Evolutionary conservation across 371 early-diverging fungal genomes (phyloP), one percentile per base, ranked within the genome.

Genomic region (Ordospora colligata): DNA sequence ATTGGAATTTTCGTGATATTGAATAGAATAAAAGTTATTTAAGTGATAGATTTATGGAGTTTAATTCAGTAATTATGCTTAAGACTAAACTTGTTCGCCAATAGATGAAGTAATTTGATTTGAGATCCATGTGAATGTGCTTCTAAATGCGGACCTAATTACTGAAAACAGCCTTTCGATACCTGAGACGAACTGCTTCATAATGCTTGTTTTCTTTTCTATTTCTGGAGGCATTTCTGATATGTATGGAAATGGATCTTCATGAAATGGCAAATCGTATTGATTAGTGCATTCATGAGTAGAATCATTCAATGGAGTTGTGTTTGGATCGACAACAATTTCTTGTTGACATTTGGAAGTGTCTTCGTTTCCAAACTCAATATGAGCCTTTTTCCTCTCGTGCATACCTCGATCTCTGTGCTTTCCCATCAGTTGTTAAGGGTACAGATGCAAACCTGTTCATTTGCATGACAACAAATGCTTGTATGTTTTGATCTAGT

Each of bases 141-240:
- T 58, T 58, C 37, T 27, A 11, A 58, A 8, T 37, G 58, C 27
- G 1, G 58, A 58, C n/a, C 19, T 58, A 25, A 58, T 19, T n/a
- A 58, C 40, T 12, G 58, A 14, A 37, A 58, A 58, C 32, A 58
- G n/a, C 37, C 7, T 58, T 25, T 58, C 58, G 14, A 58, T 37
- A n/a, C 58, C 58, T n/a, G 58, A 58, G 37, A 58, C 27, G 19
- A 58, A 58, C 6, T 58, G 58, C n/a, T 14, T 58, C 58, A 58
- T 58, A 11, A 58, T 37, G 37, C 58, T 25, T 37, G 58, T 58
- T 58, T 58, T 58, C 40, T 58, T 40, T 19, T 17, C 19, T 0
- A 58, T 58, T 3, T 27, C 37, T 11, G 40, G 40, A 14, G 58
- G 58, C 12, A 58, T 58, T 40, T 58, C 58, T 8, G 58, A 37